Percentiles rank a stretch among this genome's conserved stretches.
Conservation (phyloP, 306 rosid genomes). For the Ammopiptanthus mongolicus region DNA sequence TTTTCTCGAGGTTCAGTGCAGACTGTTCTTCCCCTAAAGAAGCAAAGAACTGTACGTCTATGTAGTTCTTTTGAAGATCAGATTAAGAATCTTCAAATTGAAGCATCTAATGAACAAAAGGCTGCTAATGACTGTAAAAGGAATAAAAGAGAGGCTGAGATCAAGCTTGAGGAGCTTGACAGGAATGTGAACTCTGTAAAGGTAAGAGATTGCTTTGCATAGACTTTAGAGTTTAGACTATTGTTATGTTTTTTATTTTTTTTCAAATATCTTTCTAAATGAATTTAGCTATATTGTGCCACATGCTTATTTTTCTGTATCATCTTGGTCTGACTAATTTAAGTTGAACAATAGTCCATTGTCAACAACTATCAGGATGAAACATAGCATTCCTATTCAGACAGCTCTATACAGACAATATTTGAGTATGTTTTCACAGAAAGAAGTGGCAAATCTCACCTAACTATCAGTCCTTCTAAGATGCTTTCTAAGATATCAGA, state of each 20-base stretch:
- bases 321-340: neutral
- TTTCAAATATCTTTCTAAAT: neutral
- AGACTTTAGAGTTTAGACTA: neutral
- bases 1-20: slow-evolving; percentile 77
- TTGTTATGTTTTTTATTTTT: neutral
- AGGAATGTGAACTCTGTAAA: slow-evolving; percentile 36
- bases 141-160: slow-evolving; percentile 60
- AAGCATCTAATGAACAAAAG: slow-evolving; percentile 34
- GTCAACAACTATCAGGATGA: neutral
- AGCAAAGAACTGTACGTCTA: slow-evolving; percentile 51
- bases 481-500: neutral
- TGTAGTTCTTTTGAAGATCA: slow-evolving; percentile 63
- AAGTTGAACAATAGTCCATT: neutral
- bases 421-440: neutral
- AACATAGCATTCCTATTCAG: neutral
- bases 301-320: neutral
- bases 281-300: neutral
- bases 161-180: slow-evolving; percentile 47
- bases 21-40: slow-evolving; percentile 56
- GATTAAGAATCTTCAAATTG: slow-evolving; percentile 36
- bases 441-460: neutral
- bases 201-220: slow-evolving; percentile 32
- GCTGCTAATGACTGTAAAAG: slow-evolving; percentile 32
- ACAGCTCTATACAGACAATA: neutral
- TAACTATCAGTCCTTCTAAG: neutral